Conservation (phyloP, 768 basidiomycete species). For the Rhodotorula taiwanensis region DNA sequence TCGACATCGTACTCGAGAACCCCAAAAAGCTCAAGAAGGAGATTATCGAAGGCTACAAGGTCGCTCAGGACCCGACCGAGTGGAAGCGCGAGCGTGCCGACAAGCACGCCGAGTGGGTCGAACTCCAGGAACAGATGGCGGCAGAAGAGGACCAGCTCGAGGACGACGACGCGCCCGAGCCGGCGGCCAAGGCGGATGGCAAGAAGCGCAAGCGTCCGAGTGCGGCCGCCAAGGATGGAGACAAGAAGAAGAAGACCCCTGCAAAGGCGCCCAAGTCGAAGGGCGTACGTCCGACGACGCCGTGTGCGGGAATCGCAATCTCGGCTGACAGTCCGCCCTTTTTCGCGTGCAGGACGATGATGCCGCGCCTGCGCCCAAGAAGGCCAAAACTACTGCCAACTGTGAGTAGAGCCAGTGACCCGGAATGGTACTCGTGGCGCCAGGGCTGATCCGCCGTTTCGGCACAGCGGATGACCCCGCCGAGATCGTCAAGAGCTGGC, state of each 20-base stretch:
- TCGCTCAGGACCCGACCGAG: slow-evolving; percentile 64
- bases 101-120: slow-evolving; percentile 55
- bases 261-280: slow-evolving; percentile 42
- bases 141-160: slow-evolving; percentile 24
- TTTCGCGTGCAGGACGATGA: slow-evolving; percentile 34
- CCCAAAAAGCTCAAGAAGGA: slow-evolving; percentile 57
- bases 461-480: slow-evolving; percentile 20
- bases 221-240: slow-evolving; percentile 4
- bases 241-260: slow-evolving; percentile 46
- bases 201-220: slow-evolving; percentile 45
- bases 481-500: slow-evolving; percentile 68
- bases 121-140: slow-evolving; percentile 51
- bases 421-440: too few species aligned
- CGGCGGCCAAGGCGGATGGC: slow-evolving; percentile 6
- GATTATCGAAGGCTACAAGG: slow-evolving; percentile 60
- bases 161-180: background rate
- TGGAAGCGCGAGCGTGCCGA: slow-evolving; percentile 52
- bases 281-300: slow-evolving; percentile 14
- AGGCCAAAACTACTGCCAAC: slow-evolving; percentile 38
- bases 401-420: background rate
- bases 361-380: slow-evolving; percentile 52
- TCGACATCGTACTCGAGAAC: slow-evolving; percentile 75
- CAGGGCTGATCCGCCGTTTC: too few species aligned
- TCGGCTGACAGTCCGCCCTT: slow-evolving; percentile 40
- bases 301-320: too few species aligned